Base-by-base conservation (phyloP, 805 yeast genomes). In the Pichia nanzhaoensis region DNA sequence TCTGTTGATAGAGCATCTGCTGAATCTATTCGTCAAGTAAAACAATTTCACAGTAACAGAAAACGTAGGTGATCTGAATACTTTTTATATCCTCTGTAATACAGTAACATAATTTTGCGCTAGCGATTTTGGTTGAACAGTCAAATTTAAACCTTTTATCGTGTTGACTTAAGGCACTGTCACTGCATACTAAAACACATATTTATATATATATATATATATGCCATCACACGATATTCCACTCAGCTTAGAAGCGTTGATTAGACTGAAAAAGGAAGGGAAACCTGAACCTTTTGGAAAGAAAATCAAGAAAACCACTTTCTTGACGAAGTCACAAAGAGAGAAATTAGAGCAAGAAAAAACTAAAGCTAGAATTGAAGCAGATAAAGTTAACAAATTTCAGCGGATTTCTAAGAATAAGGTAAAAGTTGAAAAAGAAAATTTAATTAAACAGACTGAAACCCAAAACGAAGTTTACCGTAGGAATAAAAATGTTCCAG, bases 1-100 rank as follows among this genome's bases (percentile, higher is more conserved):
- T 82, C 93, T 34, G 96, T 93, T 27, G 97, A 90, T 52, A 84
- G 84, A 54, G 97, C 97, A 12, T 78, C 82, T 52, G 85, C 95
- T 35, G 95, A 87, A 65, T 95, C 97, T 13, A 85, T 89, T 42
- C 80, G 78, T 53, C 83, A 76, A 64, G 83, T 78, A 68, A 86
- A 82, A 64, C 84, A 78, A 52, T 69, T 75, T 61, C 90, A 79
- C 33, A 56, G 56, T 13, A 54, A 55, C 37, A 43, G 53, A 41
- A 51, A 51, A 13, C 48, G 45, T 37, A 36, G 45, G n/a, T 36
- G 16, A 40, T 33, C 32, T 30, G 12, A 19, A 24, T 16, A 17
- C 5, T 9, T 13, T 16, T 17, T 36, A 22, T 36, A 36, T 13
- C n/a, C 13, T 18, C 13, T 24, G 28, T 24, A 24, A 24, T n/a